These are phyloP conservation scores for Paulownia fortunei DNA, from an alignment of 257 asterid genomes.

Conservation along the genomic window DNA sequence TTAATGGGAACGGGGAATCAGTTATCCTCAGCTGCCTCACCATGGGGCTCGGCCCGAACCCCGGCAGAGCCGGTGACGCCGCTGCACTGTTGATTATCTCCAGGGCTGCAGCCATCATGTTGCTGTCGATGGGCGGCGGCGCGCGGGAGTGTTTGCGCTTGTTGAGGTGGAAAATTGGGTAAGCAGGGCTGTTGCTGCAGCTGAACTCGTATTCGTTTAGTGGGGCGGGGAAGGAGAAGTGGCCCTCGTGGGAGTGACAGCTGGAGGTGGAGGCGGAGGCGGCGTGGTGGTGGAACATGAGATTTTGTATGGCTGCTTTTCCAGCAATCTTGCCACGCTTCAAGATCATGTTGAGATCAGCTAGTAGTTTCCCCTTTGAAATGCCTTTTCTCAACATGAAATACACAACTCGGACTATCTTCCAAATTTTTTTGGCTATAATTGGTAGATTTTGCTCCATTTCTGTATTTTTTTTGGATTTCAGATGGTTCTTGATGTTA, in stretches of 20 bases:
- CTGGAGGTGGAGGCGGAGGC: conserved; percentile 27
- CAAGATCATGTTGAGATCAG: conserved; percentile 43
- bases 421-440: conserved; percentile 40
- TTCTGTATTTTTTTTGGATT: not conserved
- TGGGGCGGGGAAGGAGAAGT: conserved; percentile 1
- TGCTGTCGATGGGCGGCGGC: conserved; percentile 16
- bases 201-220: conserved; percentile 46
- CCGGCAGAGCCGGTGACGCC: conserved; percentile 67
- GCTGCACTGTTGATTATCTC: conserved; percentile 44
- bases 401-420: conserved; percentile 30
- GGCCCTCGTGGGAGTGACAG: conserved; percentile 13
- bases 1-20: conserved; percentile 60
- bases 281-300: conserved; percentile 62
- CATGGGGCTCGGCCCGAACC: conserved; percentile 74
- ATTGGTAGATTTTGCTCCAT: conserved; percentile 45
- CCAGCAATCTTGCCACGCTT: conserved; percentile 60
- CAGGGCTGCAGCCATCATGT: conserved; percentile 41
- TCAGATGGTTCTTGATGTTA: conserved; percentile 1
- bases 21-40: conserved; percentile 68
- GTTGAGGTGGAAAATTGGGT: conserved; percentile 30
- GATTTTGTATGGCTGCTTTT: conserved; percentile 63
- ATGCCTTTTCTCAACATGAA: conserved; percentile 48
- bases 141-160: conserved; percentile 37
- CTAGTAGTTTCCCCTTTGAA: conserved; percentile 43
- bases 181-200: conserved; percentile 44